These are phyloP conservation scores for Aspergillus unguis DNA, from an alignment of 2,329 filamentous ascomycete species.

Conservation along the genomic window DNA sequence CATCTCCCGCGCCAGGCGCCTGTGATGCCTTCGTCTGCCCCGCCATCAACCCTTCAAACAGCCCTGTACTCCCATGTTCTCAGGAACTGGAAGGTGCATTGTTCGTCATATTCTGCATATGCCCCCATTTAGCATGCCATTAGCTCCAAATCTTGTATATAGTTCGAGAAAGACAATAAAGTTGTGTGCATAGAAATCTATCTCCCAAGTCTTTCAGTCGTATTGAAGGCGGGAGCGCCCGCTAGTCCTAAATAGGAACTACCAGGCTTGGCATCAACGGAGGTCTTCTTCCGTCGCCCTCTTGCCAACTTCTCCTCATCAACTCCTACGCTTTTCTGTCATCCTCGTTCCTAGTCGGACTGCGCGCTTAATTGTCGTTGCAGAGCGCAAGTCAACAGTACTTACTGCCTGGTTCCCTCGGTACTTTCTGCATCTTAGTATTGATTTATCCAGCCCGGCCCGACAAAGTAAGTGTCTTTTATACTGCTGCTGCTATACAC, in stretches of 20 bases:
- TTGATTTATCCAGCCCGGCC: not conserved
- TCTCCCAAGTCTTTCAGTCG: not conserved
- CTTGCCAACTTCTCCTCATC: constrained; percentile 5
- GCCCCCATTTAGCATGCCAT: constrained; percentile 3
- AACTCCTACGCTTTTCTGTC: constrained; percentile 3
- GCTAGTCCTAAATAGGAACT: constrained; percentile 19
- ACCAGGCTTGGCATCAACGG: constrained; percentile 20
- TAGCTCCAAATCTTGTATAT: constrained; percentile 15
- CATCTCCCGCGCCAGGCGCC: not conserved
- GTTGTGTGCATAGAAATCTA: not conserved
- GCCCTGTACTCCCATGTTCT: not conserved
- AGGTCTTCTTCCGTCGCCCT: constrained; percentile 4
- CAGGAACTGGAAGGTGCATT: not conserved
- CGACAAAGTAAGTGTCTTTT: constrained; percentile 7
- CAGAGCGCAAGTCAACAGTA: not conserved
- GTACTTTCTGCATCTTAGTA: not conserved
- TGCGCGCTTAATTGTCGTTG: not conserved
- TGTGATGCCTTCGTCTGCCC: constrained; percentile 1
- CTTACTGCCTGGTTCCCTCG: not conserved
- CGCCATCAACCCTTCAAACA: not conserved
- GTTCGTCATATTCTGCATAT: not conserved
- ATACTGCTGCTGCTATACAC: not conserved
- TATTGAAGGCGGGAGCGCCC: not conserved
- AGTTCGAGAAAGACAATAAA: constrained; percentile 12
- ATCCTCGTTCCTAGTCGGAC: not conserved